Evolutionary conservation across 2,329 filamentous ascomycete genomes (phyloP), one percentile per base, ranked within the genome.

Genomic region (Cercospora sp.): DNA sequence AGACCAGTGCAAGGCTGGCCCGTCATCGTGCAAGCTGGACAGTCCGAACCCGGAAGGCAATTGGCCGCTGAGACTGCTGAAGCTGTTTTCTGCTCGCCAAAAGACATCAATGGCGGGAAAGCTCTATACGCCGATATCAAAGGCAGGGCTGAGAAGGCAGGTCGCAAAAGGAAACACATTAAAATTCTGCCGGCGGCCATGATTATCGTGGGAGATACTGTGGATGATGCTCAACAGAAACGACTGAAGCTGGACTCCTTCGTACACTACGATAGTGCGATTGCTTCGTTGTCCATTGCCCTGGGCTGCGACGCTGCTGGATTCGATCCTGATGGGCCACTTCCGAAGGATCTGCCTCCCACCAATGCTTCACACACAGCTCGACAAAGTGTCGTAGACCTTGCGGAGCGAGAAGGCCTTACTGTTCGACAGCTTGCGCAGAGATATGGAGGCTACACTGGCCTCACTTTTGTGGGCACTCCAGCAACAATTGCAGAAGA

Each of bases 11-110:
- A 75, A 62, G 73, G 73, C 20, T 75, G 72, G 72, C 73, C 73
- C 0, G 73, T 75, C 1, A 75, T 75, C 40, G 72, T 75, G 3
- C 73, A 75, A 67, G 73, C 73, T 3, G 73, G 73, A 2, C 73
- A 75, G 30, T 71, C 68, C 5, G 73, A 75, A 33, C 73, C 73
- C 3, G 73, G 73, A 16, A 65, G 69, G 30, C 73, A 75, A 67
- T 33, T 75, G 8, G 73, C 73, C 12, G 72, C 73, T 18, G 73
- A 75, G 48, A 75, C 73, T 3, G 73, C 73, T 3, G 73, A 75
- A 57, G 59, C 69, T 31, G 73, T 75, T 3, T 75, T 75, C 61
- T 74, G 72, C 64, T 68, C 69, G 8, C 71, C 73, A 5, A 70
- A 69, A 36, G 69, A 75, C 61, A 60, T 74, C n/a, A 51, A 71